A percentile compares a stretch with the other conserved stretches of the same genome.
Conservation (phyloP, 2,329 filamentous ascomycete species). For the Colletotrichum tabaci region DNA sequence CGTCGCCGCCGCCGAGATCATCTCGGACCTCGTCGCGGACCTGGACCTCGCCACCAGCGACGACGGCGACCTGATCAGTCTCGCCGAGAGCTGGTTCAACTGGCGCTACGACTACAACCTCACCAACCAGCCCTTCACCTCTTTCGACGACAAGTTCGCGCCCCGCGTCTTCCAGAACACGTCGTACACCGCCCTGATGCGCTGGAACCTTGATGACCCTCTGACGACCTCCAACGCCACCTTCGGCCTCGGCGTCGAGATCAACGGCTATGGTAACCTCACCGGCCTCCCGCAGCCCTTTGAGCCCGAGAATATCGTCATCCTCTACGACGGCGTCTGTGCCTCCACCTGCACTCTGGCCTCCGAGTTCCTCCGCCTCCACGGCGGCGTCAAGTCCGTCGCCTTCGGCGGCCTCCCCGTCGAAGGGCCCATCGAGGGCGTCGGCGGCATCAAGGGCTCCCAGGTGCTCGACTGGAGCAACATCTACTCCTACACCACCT, state of each 20-base stretch:
- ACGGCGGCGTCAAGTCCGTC: conserved; percentile 68
- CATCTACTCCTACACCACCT: conserved; percentile 48
- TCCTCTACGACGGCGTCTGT: conserved; percentile 73
- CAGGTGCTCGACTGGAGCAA: conserved; percentile 53
- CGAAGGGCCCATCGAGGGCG: conserved; percentile 65
- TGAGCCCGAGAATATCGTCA: conserved; percentile 69
- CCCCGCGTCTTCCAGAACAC: conserved; percentile 62
- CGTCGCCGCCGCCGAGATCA: conserved; percentile 59
- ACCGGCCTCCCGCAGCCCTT: conserved; percentile 67
- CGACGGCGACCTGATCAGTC: conserved; percentile 51
- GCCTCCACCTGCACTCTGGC: conserved; percentile 72
- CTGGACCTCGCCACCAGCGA: conserved; percentile 61
- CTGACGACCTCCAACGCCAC: conserved; percentile 58
- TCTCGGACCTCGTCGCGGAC: conserved; percentile 60
- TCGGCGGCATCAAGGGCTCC: conserved; percentile 68
- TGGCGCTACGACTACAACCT: conserved; percentile 65
- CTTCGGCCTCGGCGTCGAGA: conserved; percentile 60
- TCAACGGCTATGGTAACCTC: conserved; percentile 65
- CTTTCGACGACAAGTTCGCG: conserved; percentile 61
- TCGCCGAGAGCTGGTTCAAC: conserved; percentile 67
- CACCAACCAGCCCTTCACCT: conserved; percentile 65
- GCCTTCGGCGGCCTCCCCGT: conserved; percentile 66
- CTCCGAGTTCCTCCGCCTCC: conserved; percentile 66
- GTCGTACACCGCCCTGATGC: conserved; percentile 67
- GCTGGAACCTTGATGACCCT: conserved; percentile 65